Conservation (phyloP, 2,329 filamentous ascomycete genomes). For the Apiospora hydei region DNA sequence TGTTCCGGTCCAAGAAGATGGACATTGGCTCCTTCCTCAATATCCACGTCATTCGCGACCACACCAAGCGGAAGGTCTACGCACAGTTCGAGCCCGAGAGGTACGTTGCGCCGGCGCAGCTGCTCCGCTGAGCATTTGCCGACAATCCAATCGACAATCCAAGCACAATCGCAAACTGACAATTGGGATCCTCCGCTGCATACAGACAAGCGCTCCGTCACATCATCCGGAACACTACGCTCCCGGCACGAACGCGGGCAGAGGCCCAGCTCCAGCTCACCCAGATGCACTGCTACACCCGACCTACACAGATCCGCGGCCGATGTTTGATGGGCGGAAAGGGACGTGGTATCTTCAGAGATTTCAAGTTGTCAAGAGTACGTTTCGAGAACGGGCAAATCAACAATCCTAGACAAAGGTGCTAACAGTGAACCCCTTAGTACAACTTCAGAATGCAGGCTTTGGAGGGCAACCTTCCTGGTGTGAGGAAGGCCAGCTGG, state of each 20-base stretch:
- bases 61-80: slow-evolving; percentile 95
- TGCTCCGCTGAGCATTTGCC: background rate
- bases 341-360: slow-evolving; percentile 86
- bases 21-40: slow-evolving; percentile 91
- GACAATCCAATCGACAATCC: background rate
- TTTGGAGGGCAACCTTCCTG: slow-evolving; percentile 82
- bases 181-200: background rate
- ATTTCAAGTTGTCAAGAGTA: slow-evolving; percentile 92
- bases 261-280: slow-evolving; percentile 92
- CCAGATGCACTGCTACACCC: slow-evolving; percentile 96
- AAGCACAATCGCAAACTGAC: background rate
- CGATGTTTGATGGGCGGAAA: slow-evolving; percentile 93
- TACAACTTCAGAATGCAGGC: slow-evolving; percentile 94
- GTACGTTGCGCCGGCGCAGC: slow-evolving; percentile 54
- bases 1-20: slow-evolving; percentile 89
- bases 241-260: slow-evolving; percentile 81
- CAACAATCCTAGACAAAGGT: background rate
- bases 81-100: slow-evolving; percentile 87
- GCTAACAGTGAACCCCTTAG: slow-evolving; percentile 56
- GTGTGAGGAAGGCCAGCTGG: slow-evolving; percentile 97
- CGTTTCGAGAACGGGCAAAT: slow-evolving; percentile 48
- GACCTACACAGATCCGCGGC: slow-evolving; percentile 92
- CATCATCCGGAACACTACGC: slow-evolving; percentile 89
- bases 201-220: slow-evolving; percentile 89
- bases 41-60: slow-evolving; percentile 86